These are phyloP conservation scores for Umbelopsis sp. DNA, from an alignment of 192 early-diverging fungal species.

Conservation along the genomic window DNA sequence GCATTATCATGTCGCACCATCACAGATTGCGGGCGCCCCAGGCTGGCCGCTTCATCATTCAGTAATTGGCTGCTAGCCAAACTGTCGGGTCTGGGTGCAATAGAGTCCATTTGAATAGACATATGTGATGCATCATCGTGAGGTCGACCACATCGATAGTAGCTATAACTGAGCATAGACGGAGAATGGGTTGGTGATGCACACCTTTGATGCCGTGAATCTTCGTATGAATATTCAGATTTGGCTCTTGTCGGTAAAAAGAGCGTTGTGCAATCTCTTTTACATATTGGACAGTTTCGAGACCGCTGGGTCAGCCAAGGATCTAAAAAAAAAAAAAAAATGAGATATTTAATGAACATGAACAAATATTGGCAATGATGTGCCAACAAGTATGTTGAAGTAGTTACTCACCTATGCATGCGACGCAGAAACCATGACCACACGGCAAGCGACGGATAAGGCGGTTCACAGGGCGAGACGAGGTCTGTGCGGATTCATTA, in stretches of 20 bases:
- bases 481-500: background rate
- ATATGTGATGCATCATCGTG: conserved; percentile 6
- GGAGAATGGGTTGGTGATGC: conserved; percentile 16
- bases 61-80: conserved; percentile 6
- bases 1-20: conserved; percentile 5
- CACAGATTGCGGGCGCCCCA: background rate
- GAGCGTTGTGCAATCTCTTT: conserved; percentile 7
- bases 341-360: too few relatives aligned
- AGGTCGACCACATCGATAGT: conserved; percentile 12
- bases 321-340: conserved; percentile 2
- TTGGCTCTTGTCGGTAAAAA: conserved; percentile 16
- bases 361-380: too few relatives aligned
- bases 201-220: background rate
- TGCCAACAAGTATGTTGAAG: too few relatives aligned
- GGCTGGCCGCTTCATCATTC: conserved; percentile 1
- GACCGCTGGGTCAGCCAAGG: conserved; percentile 40
- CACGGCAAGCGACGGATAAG: conserved; percentile 39
- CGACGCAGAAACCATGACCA: conserved; percentile 42
- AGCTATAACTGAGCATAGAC: conserved; percentile 16
- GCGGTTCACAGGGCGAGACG: conserved; percentile 1
- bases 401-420: conserved; percentile 37
- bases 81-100: background rate
- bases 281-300: conserved; percentile 13
- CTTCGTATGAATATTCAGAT: conserved; percentile 13
- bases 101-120: conserved; percentile 18